These are phyloP conservation scores for Aspergillus ustus DNA, from an alignment of 2,329 filamentous ascomycete species.

Conservation along the genomic window DNA sequence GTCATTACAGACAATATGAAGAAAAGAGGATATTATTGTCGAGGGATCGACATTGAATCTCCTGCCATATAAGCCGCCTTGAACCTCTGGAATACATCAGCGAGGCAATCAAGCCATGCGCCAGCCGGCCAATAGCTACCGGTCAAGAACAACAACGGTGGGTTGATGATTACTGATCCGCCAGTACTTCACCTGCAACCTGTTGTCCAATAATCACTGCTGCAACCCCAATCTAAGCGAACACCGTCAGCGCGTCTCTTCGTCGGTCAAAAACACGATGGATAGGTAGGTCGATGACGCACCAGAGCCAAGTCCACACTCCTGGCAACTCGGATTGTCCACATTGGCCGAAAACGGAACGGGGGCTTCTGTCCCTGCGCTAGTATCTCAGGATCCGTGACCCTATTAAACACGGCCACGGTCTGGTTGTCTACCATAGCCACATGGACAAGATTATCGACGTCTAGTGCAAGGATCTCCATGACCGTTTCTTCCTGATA, in stretches of 20 bases:
- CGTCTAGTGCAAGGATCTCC: slow-evolving; percentile 20
- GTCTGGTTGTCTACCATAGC: slow-evolving; percentile 16
- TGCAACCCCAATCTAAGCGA: slow-evolving; percentile 21
- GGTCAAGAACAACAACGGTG: no score
- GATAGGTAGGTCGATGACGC: not conserved
- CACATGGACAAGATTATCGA: slow-evolving; percentile 23
- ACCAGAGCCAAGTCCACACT: slow-evolving; percentile 26
- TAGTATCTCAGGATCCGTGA: slow-evolving; percentile 19
- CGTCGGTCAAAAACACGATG: not conserved
- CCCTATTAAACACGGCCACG: slow-evolving; percentile 19
- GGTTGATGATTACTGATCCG: not conserved
- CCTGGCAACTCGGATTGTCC: slow-evolving; percentile 21
- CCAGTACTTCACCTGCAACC: not conserved
- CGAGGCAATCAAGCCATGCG: not conserved
- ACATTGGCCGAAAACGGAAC: slow-evolving; percentile 23
- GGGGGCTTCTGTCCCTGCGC: slow-evolving; percentile 23
- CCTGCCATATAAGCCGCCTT: not conserved
- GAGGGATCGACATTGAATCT: not conserved
- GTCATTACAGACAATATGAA: not conserved
- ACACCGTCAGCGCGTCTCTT: not conserved
- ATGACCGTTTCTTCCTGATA: slow-evolving; percentile 11
- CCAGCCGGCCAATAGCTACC: no score
- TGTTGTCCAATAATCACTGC: slow-evolving; percentile 25
- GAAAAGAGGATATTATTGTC: not conserved
- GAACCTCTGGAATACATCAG: not conserved